A percentile compares a stretch with the other conserved stretches of the same genome.
Conservation (phyloP, 768 basidiomycete species). For the Kwoniella europaea region DNA sequence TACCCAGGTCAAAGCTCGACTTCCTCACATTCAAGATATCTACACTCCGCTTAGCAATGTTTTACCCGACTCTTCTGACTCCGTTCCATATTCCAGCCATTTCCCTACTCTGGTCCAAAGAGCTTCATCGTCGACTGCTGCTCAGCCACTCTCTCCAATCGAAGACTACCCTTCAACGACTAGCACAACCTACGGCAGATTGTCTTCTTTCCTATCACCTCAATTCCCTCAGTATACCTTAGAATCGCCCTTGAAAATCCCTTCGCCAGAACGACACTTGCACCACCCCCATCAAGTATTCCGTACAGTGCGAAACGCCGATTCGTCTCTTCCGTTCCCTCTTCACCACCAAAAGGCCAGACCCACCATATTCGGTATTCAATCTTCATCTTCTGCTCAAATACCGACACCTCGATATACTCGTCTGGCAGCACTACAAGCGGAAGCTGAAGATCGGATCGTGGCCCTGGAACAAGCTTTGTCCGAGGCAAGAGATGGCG, state of each 20-base stretch:
- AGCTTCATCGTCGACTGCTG: not conserved
- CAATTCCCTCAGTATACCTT: slow-evolving; percentile 5
- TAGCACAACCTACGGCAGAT: not conserved
- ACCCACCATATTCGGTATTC: slow-evolving; percentile 9
- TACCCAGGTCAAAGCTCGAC: slow-evolving; percentile 14
- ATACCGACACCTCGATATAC: slow-evolving; percentile 19
- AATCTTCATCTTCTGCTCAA: slow-evolving; percentile 1
- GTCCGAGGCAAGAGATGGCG: slow-evolving; percentile 40
- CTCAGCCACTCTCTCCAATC: slow-evolving; percentile 10
- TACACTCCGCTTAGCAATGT: not conserved
- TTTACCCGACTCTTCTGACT: not conserved
- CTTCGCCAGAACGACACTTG: slow-evolving; percentile 4
- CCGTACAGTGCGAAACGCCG: not conserved
- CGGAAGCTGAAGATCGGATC: slow-evolving; percentile 39
- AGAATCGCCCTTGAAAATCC: slow-evolving; percentile 5
- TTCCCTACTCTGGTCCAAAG: not conserved
- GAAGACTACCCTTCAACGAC: slow-evolving; percentile 15
- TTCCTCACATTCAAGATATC: slow-evolving; percentile 19
- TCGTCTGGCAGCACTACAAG: slow-evolving; percentile 25
- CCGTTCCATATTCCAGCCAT: not conserved
- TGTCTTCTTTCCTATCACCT: not conserved
- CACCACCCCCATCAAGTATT: not conserved
- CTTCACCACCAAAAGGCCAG: slow-evolving; percentile 6
- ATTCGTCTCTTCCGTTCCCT: not conserved
- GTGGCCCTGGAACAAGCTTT: slow-evolving; percentile 39